Conservation (phyloP, 306 rosid genomes). For the Erythrophleum fordii region DNA sequence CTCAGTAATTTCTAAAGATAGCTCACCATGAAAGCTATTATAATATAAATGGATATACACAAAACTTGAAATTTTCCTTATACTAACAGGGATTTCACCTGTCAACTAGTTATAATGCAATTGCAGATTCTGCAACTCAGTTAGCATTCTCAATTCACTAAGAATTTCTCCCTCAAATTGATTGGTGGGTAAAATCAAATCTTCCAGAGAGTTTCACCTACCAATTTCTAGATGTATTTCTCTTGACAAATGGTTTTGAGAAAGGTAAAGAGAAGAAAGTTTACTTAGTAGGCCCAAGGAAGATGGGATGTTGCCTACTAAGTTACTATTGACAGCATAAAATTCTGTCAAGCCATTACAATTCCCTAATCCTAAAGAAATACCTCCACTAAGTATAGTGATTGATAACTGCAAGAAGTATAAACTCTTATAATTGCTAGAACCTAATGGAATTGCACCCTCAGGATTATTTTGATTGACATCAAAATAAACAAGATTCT, state of each 20-base stretch:
- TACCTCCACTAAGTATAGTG: conserved; percentile 49
- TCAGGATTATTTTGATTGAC: conserved; percentile 42
- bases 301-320: conserved; percentile 57
- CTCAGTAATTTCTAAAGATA: conserved; percentile 65
- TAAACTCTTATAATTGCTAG: conserved; percentile 44
- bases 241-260: conserved; percentile 53
- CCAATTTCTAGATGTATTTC: conserved; percentile 62
- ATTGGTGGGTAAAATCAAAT: background rate
- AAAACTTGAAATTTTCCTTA: conserved; percentile 69
- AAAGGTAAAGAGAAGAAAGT: conserved; percentile 41
- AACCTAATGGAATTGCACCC: conserved; percentile 56
- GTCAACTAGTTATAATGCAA: conserved; percentile 46
- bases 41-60: conserved; percentile 43
- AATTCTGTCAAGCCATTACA: conserved; percentile 44
- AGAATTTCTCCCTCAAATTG: conserved; percentile 4
- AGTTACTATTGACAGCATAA: conserved; percentile 22
- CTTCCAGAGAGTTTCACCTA: conserved; percentile 50
- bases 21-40: conserved; percentile 56
- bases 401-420: conserved; percentile 45
- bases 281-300: conserved; percentile 48
- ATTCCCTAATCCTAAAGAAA: conserved; percentile 56
- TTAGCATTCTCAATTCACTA: background rate
- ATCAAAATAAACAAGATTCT: conserved; percentile 39
- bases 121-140: conserved; percentile 47
- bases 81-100: conserved; percentile 61